Evolutionary conservation across 257 asterid genomes (phyloP), one percentile per base, ranked within the genome.

Genomic region (Gentiana dahurica): DNA sequence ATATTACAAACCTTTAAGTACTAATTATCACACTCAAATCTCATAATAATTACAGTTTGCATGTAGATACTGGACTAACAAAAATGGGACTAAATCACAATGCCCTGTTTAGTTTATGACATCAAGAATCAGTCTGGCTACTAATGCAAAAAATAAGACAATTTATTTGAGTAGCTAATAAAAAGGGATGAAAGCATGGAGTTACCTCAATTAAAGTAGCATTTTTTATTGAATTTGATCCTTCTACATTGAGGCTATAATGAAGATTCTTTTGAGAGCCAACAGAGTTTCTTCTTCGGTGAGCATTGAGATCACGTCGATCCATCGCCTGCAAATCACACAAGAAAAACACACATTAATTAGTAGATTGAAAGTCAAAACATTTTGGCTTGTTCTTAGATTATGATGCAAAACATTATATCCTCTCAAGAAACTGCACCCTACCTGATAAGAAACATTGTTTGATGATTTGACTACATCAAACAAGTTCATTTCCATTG

Each of bases 361-460:
- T 52, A 33, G 47, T 67, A 66, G 12, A 75, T 46, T 15, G 48
- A 66, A 47, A 58, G 53, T 13, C 10, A 51, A 9, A 3, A 66
- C 34, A 36, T 9, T 41, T 10, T 41, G 12, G 61, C 46, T 15
- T 47, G 24, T 53, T 4, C 32, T 32, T 59, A 12, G 4, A 10
- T 66, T 36, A 58, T 46, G 51, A 34, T 36, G 34, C 6, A 6
- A 5, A 46, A 44, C 10, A 47, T 45, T 36, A 55, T 53, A 57
- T 54, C 53, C 49, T 38, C 3, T 34, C n/a, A 62, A 36, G 60
- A 52, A 55, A 37, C 60, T 49, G 51, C 66, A 72, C 62, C 89
- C 87, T 81, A 86, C 93, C 93, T 82, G 81, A 24, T 24, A 24
- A 71, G 76, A 70, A 68, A 70, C 84, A 79, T 67, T 81, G 69